Conservation (phyloP, 257 asterid species). For the Nicotiana sylvestris region DNA sequence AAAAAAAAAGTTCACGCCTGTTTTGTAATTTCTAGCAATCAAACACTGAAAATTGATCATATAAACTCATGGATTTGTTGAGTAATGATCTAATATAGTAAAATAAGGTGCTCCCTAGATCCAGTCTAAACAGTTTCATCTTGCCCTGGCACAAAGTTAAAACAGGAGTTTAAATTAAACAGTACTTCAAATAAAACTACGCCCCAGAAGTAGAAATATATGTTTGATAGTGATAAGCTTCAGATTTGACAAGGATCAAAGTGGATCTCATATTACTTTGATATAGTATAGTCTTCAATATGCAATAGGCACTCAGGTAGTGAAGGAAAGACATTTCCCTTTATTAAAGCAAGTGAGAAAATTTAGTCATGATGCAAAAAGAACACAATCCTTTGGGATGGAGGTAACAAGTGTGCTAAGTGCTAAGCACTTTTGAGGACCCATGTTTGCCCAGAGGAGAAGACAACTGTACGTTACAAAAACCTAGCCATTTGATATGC, state of each 20-base stretch:
- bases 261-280: conserved; percentile 2
- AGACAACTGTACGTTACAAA: neutral
- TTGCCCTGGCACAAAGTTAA: neutral
- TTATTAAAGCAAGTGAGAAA: neutral
- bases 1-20: neutral
- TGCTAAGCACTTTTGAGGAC: neutral
- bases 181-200: neutral
- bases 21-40: conserved; percentile 1
- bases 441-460: neutral
- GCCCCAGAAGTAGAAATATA: neutral
- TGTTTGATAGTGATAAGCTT: neutral
- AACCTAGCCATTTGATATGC: neutral
- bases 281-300: neutral
- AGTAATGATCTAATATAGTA: neutral
- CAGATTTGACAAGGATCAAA: neutral
- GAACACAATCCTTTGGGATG: neutral
- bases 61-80: neutral
- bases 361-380: neutral
- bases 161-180: neutral
- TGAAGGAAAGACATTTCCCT: neutral
- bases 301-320: neutral
- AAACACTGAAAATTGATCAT: neutral
- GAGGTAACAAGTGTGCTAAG: neutral
- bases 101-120: neutral
- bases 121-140: neutral